Evolutionary conservation across 352 stramenopile genomes (phyloP), one percentile per base, ranked within the genome.

Genomic region (Aphanomyces astaci): DNA sequence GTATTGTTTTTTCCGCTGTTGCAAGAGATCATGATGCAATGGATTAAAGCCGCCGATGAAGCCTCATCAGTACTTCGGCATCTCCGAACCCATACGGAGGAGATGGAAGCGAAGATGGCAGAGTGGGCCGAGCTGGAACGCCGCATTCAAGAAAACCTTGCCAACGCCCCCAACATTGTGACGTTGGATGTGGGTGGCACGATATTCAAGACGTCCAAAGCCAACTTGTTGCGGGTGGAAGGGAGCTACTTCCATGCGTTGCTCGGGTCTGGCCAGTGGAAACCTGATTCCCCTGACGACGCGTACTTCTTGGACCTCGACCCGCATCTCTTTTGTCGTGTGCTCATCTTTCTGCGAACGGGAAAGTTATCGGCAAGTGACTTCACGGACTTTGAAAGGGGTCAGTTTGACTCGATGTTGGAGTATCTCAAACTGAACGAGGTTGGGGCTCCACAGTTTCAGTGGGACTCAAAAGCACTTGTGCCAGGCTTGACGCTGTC

Each of bases 221-320:
- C 28, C 45, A 67, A 7, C 9, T 33, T 67, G 11, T 59, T 67
- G 31, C 60, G 60, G 4, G 10, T 67, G 19, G 60, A 67, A 43
- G 60, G 60, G 25, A 67, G 24, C 11, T 59, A 60, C 27, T 67
- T 66, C 39, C 60, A 67, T 9, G 60, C 60, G 1, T 57, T 67
- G 60, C 36, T 67, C 10, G 36, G 45, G 19, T 67, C 60, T 15
- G 60, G 48, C 15, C 28, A 40, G 5, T 67, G 60, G 60, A 39
- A 67, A 24, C 60, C 60, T 10, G 36, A 60, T 24, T 15, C 19
- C 19, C 24, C n/a, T 19, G 55, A 22, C 28, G 36, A 45, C 7
- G 24, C 28, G 24, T 54, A 43, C 36, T 43, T 43, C 36, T 43
- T 43, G 36, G 60, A 67, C 31, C n/a, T 67, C 10, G 60, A 67